Percentiles rank a stretch among this genome's conserved stretches.
Conservation (phyloP, 768 basidiomycete genomes). For the Agaricus blazei region DNA sequence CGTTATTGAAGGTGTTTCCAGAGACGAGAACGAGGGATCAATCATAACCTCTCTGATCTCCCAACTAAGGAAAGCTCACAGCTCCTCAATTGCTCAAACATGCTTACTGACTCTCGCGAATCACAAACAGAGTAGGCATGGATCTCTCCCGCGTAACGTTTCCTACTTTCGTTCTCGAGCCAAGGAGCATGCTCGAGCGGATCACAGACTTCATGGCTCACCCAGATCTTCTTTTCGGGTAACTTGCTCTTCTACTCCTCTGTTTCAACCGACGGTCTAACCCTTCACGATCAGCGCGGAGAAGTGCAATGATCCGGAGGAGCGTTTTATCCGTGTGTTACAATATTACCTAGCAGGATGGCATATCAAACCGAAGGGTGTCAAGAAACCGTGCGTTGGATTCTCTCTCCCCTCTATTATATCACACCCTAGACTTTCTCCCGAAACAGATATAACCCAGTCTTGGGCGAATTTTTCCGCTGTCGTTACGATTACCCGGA, state of each 20-base stretch:
- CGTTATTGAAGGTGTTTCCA: slow-evolving; percentile 32
- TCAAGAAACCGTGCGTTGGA: slow-evolving; percentile 90
- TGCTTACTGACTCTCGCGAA: not conserved
- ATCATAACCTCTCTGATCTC: slow-evolving; percentile 84
- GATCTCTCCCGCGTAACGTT: slow-evolving; percentile 93
- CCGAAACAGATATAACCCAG: slow-evolving; percentile 79
- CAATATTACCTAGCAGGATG: slow-evolving; percentile 98
- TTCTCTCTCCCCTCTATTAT: slow-evolving; percentile 2
- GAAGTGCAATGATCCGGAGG: slow-evolving; percentile 74
- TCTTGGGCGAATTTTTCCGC: slow-evolving; percentile 97
- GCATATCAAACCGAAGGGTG: slow-evolving; percentile 99
- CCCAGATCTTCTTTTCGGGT: slow-evolving; percentile 96
- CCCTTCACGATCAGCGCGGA: slow-evolving; percentile 54
- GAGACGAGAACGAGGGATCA: slow-evolving; percentile 92
- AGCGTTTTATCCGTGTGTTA: slow-evolving; percentile 86
- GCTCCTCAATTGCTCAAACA: not conserved
- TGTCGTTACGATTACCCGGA: slow-evolving; percentile 92
- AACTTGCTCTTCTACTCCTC: slow-evolving; percentile 17
- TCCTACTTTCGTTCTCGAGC: slow-evolving; percentile 94
- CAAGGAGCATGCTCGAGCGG: slow-evolving; percentile 94
- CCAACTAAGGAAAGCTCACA: slow-evolving; percentile 64
- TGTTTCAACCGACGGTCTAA: not conserved
- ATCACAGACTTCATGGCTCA: slow-evolving; percentile 99
- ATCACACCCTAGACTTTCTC: not conserved
- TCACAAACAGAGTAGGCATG: slow-evolving; percentile 76